Evolutionary conservation across 2,329 filamentous ascomycete species (phyloP).

Genomic region (Colletotrichum kahawae): DNA sequence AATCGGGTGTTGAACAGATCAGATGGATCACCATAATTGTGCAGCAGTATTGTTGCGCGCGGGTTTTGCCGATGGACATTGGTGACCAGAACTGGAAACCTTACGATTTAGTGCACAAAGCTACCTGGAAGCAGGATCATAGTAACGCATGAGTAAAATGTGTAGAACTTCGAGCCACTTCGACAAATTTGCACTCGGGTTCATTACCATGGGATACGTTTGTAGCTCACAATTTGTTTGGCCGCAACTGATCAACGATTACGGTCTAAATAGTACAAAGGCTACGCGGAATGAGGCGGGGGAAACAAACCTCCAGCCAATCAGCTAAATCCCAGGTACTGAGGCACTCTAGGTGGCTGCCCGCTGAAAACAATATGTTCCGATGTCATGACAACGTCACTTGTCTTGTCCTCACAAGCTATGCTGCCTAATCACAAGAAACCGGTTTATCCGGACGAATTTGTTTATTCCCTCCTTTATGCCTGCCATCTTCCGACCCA

Average conservation of each 20-base stretch:
- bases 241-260: too few species aligned
- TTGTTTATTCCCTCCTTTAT: neutral
- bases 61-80: neutral
- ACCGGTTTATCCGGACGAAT: accelerated
- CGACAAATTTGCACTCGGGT: too few species aligned
- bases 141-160: too few species aligned
- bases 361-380: neutral
- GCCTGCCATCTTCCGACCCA: neutral
- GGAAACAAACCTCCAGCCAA: neutral
- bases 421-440: neutral
- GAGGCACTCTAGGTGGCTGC: neutral
- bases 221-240: too few species aligned
- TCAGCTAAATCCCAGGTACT: neutral
- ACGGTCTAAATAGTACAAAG: too few species aligned
- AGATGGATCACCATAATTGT: neutral
- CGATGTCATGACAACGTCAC: neutral
- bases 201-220: too few species aligned
- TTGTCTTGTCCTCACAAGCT: neutral
- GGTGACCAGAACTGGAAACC: neutral
- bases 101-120: neutral
- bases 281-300: neutral
- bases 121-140: neutral
- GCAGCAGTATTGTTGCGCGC: neutral
- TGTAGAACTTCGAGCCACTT: too few species aligned
- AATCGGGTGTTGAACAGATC: neutral